These are phyloP conservation scores for Colletotrichum cordylinicola DNA, from an alignment of 2,329 filamentous ascomycete species.

Conservation along the genomic window DNA sequence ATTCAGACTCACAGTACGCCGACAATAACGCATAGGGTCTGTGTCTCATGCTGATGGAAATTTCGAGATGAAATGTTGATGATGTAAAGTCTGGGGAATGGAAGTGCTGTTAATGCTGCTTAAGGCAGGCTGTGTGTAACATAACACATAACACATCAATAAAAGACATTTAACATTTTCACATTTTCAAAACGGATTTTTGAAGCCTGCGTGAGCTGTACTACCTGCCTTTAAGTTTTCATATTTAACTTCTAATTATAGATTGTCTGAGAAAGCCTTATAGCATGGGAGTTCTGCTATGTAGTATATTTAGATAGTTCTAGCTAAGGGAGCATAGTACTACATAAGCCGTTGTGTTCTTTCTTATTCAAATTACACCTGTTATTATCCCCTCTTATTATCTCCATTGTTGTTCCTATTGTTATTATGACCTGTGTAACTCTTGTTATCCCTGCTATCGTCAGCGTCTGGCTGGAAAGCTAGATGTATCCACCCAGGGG, in stretches of 20 bases:
- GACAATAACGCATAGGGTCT: fast-evolving
- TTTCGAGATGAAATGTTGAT: neutral
- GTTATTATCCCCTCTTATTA: neutral
- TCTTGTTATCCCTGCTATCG: neutral
- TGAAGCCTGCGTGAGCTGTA: neutral
- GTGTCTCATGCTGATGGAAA: neutral
- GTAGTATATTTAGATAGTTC: neutral
- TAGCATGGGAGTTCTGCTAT: neutral
- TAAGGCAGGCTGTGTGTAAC: neutral
- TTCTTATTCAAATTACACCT: neutral
- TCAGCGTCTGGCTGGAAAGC: fast-evolving
- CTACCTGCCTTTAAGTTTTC: neutral
- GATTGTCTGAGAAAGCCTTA: neutral
- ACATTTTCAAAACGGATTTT: neutral
- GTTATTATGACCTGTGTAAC: neutral
- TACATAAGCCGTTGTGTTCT: neutral
- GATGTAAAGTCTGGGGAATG: neutral
- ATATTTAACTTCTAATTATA: neutral
- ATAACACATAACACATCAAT: neutral
- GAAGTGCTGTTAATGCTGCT: neutral
- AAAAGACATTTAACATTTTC: too few species aligned
- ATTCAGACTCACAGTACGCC: neutral
- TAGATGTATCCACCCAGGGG: neutral
- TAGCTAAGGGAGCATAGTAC: neutral
- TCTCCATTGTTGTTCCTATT: neutral